Percentiles rank a stretch among this genome's conserved stretches.
These are phyloP conservation scores for Yamadazyma tumulicola DNA, from an alignment of 805 yeast species.

Conservation along the genomic window DNA sequence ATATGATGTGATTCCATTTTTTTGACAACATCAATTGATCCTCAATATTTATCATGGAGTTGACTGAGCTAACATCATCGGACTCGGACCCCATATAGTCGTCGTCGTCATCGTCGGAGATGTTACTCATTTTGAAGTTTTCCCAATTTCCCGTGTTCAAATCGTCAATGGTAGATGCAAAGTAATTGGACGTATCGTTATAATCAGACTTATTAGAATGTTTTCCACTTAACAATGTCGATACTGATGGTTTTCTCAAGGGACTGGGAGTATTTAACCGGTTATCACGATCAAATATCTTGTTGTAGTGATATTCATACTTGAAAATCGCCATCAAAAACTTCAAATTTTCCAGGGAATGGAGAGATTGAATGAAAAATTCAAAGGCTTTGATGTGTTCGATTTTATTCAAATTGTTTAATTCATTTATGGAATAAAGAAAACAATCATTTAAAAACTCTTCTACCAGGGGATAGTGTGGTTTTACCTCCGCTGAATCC, in stretches of 20 bases:
- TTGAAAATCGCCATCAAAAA: conserved; percentile 44
- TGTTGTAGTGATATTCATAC: conserved; percentile 43
- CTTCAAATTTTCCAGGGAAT: conserved; percentile 44
- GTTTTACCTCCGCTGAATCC: too few species aligned
- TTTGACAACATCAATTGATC: conserved; percentile 3
- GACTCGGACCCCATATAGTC: conserved; percentile 5
- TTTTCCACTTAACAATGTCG: conserved; percentile 11
- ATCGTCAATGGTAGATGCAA: conserved; percentile 26
- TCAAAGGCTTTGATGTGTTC: conserved; percentile 26
- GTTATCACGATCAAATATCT: conserved; percentile 7
- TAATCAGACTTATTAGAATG: conserved; percentile 16
- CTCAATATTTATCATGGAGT: conserved; percentile 2
- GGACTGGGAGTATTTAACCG: conserved; percentile 7
- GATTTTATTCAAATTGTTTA: conserved; percentile 12
- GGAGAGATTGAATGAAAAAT: conserved; percentile 32
- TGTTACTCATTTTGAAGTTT: conserved; percentile 11
- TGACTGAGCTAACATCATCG: background rate
- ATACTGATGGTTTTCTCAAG: conserved; percentile 5
- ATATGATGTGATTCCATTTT: conserved; percentile 40
- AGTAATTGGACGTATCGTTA: conserved; percentile 19
- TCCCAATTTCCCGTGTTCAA: conserved; percentile 20
- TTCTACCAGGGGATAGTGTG: conserved; percentile 15
- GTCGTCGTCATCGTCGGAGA: conserved; percentile 5
- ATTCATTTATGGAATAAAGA: conserved; percentile 19
- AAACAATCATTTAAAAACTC: conserved; percentile 33